Evolutionary conservation across 805 yeast genomes (phyloP).

Genomic region (Priceomyces castillae): DNA sequence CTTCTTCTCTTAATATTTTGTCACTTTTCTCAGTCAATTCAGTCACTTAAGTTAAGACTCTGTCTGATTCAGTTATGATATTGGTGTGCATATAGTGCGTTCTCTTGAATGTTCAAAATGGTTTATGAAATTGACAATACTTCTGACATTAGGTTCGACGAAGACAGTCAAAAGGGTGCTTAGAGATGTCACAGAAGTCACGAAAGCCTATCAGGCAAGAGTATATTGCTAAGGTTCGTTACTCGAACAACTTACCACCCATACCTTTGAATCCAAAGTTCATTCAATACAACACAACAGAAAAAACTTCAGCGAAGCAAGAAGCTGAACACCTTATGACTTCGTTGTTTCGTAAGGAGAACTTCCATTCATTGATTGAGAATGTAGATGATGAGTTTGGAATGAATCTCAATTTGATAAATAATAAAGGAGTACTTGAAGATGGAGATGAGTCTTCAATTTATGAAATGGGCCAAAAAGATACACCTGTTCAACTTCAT

Average conservation of each 20-base stretch:
- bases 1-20: too few species aligned
- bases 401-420: conserved; percentile 69
- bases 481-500: conserved; percentile 50
- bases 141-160: too few species aligned
- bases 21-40: too few species aligned
- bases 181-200: conserved; percentile 23
- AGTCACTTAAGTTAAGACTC: too few species aligned
- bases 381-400: conserved; percentile 65
- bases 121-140: too few species aligned
- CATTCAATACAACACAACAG: conserved; percentile 50
- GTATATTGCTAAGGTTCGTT: conserved; percentile 77
- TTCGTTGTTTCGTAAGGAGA: conserved; percentile 70
- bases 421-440: conserved; percentile 66
- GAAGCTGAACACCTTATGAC: conserved; percentile 56
- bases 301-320: conserved; percentile 30
- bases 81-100: too few species aligned
- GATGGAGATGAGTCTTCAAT: conserved; percentile 49
- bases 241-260: conserved; percentile 85
- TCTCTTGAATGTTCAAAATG: too few species aligned
- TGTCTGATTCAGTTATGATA: too few species aligned
- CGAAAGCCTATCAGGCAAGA: conserved; percentile 58
- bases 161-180: too few species aligned
- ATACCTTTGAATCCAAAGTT: conserved; percentile 91
- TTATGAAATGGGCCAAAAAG: conserved; percentile 25
- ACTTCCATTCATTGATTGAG: conserved; percentile 58